Percentiles rank a stretch among this genome's conserved stretches.
Conservation (phyloP, 345 rosid species). For the Bretschneidera sinensis region DNA sequence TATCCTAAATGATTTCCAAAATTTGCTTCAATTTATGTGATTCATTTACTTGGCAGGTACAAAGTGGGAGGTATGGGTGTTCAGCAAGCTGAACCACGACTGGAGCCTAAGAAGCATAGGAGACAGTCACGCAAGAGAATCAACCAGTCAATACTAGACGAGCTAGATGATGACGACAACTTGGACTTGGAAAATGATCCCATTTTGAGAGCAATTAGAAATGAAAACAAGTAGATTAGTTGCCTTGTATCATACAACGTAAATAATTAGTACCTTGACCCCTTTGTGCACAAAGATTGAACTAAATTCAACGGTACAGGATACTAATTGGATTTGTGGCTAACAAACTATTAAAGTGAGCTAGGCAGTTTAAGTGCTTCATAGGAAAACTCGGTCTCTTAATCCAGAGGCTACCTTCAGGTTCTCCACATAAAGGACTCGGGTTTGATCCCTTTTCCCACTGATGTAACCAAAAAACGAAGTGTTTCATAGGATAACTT, state of each 20-base stretch:
- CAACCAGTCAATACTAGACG: constrained; percentile 61
- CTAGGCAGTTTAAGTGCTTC: too few relatives aligned
- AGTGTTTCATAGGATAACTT: too few relatives aligned
- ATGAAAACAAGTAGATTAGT: constrained; percentile 31
- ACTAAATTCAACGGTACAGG: background rate
- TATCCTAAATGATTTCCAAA: too few relatives aligned
- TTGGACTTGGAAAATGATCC: constrained; percentile 57
- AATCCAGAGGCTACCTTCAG: too few relatives aligned
- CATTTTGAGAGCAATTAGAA: constrained; percentile 40
- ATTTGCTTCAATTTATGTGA: too few relatives aligned
- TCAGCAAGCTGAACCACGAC: constrained; percentile 75
- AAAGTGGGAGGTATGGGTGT: constrained; percentile 77
- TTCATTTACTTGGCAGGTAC: constrained; percentile 38
- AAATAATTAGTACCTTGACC: constrained; percentile 10
- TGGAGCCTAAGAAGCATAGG: constrained; percentile 78
- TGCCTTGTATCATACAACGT: constrained; percentile 1
- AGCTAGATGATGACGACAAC: constrained; percentile 45
- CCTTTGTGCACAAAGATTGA: background rate
- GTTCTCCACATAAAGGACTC: too few relatives aligned
- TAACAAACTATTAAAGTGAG: too few relatives aligned
- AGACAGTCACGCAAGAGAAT: constrained; percentile 72
- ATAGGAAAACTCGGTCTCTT: too few relatives aligned
- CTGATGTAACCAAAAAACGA: too few relatives aligned
- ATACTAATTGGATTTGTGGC: background rate
- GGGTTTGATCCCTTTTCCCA: too few relatives aligned